Conservation (phyloP, 257 asterid genomes). For the Knoxia roxburghii region DNA sequence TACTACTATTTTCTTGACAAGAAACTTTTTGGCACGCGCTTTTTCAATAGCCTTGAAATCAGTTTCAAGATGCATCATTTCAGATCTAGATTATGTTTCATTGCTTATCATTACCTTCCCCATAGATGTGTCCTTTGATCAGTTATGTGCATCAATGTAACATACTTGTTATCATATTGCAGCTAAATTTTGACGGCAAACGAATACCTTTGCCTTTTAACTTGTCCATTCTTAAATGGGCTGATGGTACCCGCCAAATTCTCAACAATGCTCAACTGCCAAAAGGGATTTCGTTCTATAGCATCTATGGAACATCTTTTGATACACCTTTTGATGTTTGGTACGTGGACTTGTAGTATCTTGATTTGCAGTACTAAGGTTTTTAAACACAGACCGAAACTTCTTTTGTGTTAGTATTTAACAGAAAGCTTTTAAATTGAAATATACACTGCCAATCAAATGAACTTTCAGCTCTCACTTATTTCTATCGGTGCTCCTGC, state of each 20-base stretch:
- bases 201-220: slow-evolving; percentile 69
- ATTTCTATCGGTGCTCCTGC: slow-evolving; percentile 23
- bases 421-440: background rate
- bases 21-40: background rate
- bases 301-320: slow-evolving; percentile 70
- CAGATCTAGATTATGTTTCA: background rate
- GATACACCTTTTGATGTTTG: slow-evolving; percentile 90
- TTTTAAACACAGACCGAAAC: background rate
- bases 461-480: background rate
- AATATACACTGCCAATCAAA: background rate
- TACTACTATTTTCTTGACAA: background rate
- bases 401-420: background rate
- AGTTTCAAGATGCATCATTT: background rate
- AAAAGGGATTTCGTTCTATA: slow-evolving; percentile 63
- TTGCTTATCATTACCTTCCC: background rate
- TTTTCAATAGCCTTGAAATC: background rate
- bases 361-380: background rate
- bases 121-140: background rate
- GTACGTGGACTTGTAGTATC: slow-evolving; percentile 30
- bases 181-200: slow-evolving; percentile 62
- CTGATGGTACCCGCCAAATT: slow-evolving; percentile 62
- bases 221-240: slow-evolving; percentile 60
- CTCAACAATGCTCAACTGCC: slow-evolving; percentile 55
- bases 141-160: background rate
- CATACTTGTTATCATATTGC: slow-evolving; percentile 22